Evolutionary conservation across 257 asterid species (phyloP).

Genomic region (Jaltomata sinuosa): DNA sequence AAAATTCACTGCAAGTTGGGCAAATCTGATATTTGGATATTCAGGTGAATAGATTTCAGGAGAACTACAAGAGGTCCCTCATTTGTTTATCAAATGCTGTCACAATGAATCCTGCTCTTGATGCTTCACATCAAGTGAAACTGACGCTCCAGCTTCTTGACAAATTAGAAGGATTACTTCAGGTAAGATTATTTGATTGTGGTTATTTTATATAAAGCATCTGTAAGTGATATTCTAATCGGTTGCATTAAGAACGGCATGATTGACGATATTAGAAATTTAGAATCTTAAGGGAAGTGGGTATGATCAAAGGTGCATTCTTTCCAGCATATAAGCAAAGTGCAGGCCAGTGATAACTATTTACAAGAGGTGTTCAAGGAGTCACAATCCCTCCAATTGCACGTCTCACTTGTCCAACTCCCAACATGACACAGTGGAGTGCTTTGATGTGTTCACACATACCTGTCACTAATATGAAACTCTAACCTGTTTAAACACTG

Average conservation of each 20-base stretch:
- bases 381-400: not conserved
- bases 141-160: constrained; percentile 62
- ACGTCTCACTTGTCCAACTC: not conserved
- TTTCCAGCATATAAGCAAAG: not conserved
- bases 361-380: not conserved
- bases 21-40: not conserved
- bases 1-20: not conserved
- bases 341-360: not conserved
- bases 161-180: constrained; percentile 48
- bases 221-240: not conserved
- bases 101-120: constrained; percentile 63
- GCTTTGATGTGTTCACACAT: not conserved
- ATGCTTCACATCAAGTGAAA: constrained; percentile 56
- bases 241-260: not conserved
- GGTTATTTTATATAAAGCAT: not conserved
- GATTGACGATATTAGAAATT: not conserved
- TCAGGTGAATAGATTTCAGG: constrained; percentile 76
- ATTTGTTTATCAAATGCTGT: constrained; percentile 94
- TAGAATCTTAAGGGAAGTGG: not conserved
- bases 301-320: not conserved
- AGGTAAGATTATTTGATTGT: constrained; percentile 29
- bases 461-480: not conserved
- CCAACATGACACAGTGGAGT: not conserved
- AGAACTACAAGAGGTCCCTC: constrained; percentile 85
- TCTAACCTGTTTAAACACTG: not conserved